These are phyloP conservation scores for Rhynchospora breviuscula DNA, from an alignment of 176 grass and related monocot genomes.

Conservation along the genomic window DNA sequence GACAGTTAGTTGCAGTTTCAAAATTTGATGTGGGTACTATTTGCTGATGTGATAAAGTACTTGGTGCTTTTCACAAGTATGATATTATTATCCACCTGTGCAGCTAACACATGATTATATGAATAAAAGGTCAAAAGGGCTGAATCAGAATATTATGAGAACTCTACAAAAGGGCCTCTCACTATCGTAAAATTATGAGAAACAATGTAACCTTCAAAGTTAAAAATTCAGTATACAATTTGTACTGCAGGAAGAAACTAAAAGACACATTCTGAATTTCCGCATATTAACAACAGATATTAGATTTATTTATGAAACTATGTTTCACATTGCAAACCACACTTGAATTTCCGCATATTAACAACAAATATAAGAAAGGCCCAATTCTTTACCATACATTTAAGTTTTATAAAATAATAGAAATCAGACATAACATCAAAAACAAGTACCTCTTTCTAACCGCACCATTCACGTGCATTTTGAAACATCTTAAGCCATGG, in stretches of 20 bases:
- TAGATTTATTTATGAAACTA: slow-evolving; percentile 49
- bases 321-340: too few species aligned
- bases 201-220: not conserved
- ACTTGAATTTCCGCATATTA: not conserved
- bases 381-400: not conserved
- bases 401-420: not conserved
- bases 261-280: slow-evolving; percentile 75
- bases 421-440: not conserved
- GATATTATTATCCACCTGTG: not conserved
- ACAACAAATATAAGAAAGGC: not conserved
- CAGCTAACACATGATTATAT: not conserved
- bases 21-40: not conserved
- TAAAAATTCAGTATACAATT: not conserved
- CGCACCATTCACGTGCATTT: slow-evolving; percentile 70
- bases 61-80: not conserved
- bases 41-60: not conserved
- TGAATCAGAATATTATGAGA: not conserved
- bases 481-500: slow-evolving; percentile 83
- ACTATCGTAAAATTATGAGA: not conserved
- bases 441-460: slow-evolving; percentile 5
- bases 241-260: slow-evolving; percentile 70
- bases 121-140: not conserved
- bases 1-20: not conserved
- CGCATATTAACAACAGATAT: too few species aligned
- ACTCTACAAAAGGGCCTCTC: too few species aligned